These are phyloP conservation scores for Sarcomyxa edulis DNA, from an alignment of 768 basidiomycete genomes.

Conservation along the genomic window DNA sequence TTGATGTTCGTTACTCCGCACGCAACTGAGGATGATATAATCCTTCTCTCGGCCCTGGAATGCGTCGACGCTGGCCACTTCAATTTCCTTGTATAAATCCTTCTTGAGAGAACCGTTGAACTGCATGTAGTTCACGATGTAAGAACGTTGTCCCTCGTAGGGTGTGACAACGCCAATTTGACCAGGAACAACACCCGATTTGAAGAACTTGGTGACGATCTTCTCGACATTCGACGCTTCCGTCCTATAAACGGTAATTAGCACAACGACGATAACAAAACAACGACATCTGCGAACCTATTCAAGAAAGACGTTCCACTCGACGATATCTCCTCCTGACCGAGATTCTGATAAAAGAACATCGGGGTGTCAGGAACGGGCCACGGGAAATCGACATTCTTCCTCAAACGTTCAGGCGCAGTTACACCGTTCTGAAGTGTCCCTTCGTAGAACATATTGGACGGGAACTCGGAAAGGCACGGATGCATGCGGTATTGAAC, in stretches of 20 bases:
- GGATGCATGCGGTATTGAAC: slow-evolving; percentile 99
- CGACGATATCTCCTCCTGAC: slow-evolving; percentile 97
- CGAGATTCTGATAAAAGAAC: slow-evolving; percentile 99
- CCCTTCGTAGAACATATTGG: slow-evolving; percentile 99
- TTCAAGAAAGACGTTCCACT: slow-evolving; percentile 99
- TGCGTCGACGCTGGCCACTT: slow-evolving; percentile 97
- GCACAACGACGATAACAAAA: slow-evolving; percentile 8
- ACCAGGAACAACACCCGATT: slow-evolving; percentile 89
- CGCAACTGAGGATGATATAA: slow-evolving; percentile 97
- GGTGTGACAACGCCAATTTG: slow-evolving; percentile 99
- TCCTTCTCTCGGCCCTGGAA: slow-evolving; percentile 99
- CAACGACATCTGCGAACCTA: slow-evolving; percentile 37
- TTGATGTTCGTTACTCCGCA: slow-evolving; percentile 98
- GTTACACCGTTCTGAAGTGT: slow-evolving; percentile 99
- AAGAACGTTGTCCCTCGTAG: slow-evolving; percentile 97
- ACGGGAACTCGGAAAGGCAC: slow-evolving; percentile 97
- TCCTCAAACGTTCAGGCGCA: slow-evolving; percentile 92
- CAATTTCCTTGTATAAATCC: slow-evolving; percentile 98
- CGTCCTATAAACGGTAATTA: slow-evolving; percentile 48
- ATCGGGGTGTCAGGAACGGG: slow-evolving; percentile 95
- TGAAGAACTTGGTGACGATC: slow-evolving; percentile 99
- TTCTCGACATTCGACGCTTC: slow-evolving; percentile 99
- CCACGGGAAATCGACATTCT: slow-evolving; percentile 99
- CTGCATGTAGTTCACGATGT: slow-evolving; percentile 99
- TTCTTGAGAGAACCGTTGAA: slow-evolving; percentile 99